Conservation (phyloP, 306 rosid genomes). For the Inga laurina region DNA sequence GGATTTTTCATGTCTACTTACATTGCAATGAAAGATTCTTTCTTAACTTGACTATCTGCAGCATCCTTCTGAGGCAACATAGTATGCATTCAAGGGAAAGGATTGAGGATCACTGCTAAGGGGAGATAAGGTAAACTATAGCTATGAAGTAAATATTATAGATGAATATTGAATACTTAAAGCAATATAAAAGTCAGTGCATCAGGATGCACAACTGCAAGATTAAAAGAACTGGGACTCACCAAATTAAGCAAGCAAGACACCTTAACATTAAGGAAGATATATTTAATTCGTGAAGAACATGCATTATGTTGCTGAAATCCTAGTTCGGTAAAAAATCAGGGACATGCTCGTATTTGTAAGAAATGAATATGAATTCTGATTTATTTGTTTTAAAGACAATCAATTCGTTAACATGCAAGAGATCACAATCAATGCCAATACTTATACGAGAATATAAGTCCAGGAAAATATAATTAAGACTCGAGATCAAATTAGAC, state of each 20-base stretch:
- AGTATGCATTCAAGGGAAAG: neutral
- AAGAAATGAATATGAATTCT: too few relatives aligned
- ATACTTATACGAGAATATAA: too few relatives aligned
- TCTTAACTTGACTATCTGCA: conserved; percentile 31
- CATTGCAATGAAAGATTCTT: conserved; percentile 47
- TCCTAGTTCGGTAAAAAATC: too few relatives aligned
- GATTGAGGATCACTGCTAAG: neutral
- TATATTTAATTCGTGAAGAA: neutral
- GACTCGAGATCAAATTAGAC: too few relatives aligned
- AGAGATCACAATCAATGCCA: too few relatives aligned
- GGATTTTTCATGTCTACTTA: conserved; percentile 36
- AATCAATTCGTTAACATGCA: too few relatives aligned
- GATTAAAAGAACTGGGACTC: neutral
- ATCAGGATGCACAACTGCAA: neutral
- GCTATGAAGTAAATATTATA: neutral
- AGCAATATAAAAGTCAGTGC: neutral
- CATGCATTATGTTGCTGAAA: neutral
- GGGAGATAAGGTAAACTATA: neutral
- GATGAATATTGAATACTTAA: neutral
- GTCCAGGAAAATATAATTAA: too few relatives aligned
- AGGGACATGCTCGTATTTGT: too few relatives aligned
- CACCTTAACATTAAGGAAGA: neutral
- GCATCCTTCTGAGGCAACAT: conserved; percentile 32
- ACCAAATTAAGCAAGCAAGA: neutral
- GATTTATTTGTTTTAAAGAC: too few relatives aligned